Conservation (phyloP, 31 red algal genomes). For the Endocladia muricata region DNA sequence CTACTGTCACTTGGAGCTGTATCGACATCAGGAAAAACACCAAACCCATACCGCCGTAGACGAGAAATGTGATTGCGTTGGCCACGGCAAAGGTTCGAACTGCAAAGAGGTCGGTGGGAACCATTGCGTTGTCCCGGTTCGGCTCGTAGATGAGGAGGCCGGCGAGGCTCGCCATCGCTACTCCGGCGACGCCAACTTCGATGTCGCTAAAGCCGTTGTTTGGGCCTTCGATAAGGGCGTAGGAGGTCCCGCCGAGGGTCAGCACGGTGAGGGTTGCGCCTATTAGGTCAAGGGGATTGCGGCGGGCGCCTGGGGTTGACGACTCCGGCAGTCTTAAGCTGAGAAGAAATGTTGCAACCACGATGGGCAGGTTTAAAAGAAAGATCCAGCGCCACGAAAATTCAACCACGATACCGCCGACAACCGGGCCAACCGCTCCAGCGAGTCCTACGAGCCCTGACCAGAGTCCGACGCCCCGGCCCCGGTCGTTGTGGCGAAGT, state of each 20-base stretch:
- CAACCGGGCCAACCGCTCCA: background rate
- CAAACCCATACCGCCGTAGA: background rate
- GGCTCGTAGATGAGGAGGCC: background rate
- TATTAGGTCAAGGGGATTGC: background rate
- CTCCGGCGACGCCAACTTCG: background rate
- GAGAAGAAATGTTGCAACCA: background rate
- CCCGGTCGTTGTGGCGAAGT: background rate
- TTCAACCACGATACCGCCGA: background rate
- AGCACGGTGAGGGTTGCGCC: background rate
- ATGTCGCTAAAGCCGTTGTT: background rate
- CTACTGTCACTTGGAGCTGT: background rate
- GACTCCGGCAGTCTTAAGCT: background rate
- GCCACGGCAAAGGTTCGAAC: background rate
- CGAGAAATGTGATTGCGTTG: background rate
- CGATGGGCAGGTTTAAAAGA: background rate
- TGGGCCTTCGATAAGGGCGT: background rate
- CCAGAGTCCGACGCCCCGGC: background rate
- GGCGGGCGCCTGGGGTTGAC: background rate
- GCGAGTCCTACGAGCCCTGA: background rate
- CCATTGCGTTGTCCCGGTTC: background rate
- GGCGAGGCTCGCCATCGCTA: background rate
- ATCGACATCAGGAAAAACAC: background rate
- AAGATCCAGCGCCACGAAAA: conserved; percentile 6
- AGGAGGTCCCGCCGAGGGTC: background rate
- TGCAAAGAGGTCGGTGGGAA: background rate